A percentile compares a stretch with the other conserved stretches of the same genome.
phyloP scores from a whole-genome alignment of 331 rosid genomes.

The Phaseolus coccineus region DNA sequence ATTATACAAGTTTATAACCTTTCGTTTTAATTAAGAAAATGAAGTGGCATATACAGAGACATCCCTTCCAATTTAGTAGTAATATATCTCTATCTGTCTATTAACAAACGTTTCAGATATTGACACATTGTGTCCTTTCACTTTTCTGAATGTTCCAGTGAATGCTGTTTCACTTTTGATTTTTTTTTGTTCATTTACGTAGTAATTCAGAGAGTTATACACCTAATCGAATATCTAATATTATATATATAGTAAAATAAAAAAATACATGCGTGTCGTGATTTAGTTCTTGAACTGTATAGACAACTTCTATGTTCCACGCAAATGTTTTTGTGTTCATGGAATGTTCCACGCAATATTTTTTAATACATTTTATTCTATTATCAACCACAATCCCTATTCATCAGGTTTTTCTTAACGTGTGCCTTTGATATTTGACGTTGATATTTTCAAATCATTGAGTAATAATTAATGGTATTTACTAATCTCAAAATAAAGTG shows the following conservation, averaged over 20 bases:
- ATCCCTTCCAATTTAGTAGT: background rate
- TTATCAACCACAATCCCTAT: background rate
- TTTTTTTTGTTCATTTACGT: background rate
- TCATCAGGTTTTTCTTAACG: background rate
- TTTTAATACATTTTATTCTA: background rate
- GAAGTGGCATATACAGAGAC: constrained; percentile 20
- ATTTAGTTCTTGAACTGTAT: background rate
- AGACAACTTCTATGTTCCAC: background rate
- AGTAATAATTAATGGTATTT: background rate
- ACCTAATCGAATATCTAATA: background rate
- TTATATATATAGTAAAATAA: too few relatives aligned
- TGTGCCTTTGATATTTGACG: background rate
- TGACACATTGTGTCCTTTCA: background rate
- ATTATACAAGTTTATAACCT: background rate
- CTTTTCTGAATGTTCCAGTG: too few relatives aligned
- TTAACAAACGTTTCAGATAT: too few relatives aligned
- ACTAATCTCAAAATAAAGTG: background rate
- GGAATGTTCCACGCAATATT: background rate
- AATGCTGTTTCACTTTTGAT: background rate
- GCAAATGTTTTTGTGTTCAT: too few relatives aligned
- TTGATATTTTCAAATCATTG: background rate
- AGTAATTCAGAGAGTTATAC: background rate
- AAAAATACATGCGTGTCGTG: background rate
- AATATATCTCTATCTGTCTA: constrained; percentile 3
- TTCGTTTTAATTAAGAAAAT: constrained; percentile 29